phyloP scores from a whole-genome alignment of 1,284 basidiomycete genomes.

The Apiotrichum gamsii region DNA sequence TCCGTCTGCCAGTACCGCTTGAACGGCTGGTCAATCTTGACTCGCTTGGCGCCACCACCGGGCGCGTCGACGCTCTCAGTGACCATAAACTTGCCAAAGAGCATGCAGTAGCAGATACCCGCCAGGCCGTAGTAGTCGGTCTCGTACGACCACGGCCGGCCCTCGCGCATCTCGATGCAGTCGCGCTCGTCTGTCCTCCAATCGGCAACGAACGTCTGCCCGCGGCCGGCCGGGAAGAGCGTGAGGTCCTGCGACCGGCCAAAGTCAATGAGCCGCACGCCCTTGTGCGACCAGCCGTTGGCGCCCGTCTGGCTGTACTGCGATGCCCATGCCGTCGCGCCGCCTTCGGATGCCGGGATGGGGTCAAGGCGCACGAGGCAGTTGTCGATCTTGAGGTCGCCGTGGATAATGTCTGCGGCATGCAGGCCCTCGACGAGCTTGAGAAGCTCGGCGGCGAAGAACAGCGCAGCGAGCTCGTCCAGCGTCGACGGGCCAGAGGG shows the following conservation, averaged over 20 bases:
- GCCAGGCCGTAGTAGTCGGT: constrained; percentile 94
- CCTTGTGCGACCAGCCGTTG: constrained; percentile 79
- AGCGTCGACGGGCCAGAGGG: constrained; percentile 50
- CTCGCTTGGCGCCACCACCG: constrained; percentile 36
- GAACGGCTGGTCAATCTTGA: constrained; percentile 68
- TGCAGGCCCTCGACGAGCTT: constrained; percentile 80
- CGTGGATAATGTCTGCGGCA: constrained; percentile 77
- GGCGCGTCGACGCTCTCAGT: constrained; percentile 44
- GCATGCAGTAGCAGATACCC: constrained; percentile 85
- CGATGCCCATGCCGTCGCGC: constrained; percentile 62
- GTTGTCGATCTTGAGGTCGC: constrained; percentile 99
- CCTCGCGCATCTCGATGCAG: constrained; percentile 81
- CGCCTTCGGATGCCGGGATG: constrained; percentile 54
- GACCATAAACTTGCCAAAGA: constrained; percentile 93
- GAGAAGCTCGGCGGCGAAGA: constrained; percentile 88
- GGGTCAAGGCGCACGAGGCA: constrained; percentile 85
- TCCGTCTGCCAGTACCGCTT: constrained; percentile 94
- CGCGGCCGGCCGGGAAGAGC: constrained; percentile 59
- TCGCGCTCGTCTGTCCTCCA: constrained; percentile 84
- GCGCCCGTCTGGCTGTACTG: constrained; percentile 69
- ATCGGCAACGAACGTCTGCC: constrained; percentile 75
- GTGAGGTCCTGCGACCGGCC: constrained; percentile 83
- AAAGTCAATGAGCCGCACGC: constrained; percentile 92
- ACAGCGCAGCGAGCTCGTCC: constrained; percentile 90
- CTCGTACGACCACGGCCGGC: constrained; percentile 82